A percentile compares a stretch with the other conserved stretches of the same genome.
Evolutionary conservation across 2,329 filamentous ascomycete species (phyloP).

Genomic region (Cyphellophora attinorum): DNA sequence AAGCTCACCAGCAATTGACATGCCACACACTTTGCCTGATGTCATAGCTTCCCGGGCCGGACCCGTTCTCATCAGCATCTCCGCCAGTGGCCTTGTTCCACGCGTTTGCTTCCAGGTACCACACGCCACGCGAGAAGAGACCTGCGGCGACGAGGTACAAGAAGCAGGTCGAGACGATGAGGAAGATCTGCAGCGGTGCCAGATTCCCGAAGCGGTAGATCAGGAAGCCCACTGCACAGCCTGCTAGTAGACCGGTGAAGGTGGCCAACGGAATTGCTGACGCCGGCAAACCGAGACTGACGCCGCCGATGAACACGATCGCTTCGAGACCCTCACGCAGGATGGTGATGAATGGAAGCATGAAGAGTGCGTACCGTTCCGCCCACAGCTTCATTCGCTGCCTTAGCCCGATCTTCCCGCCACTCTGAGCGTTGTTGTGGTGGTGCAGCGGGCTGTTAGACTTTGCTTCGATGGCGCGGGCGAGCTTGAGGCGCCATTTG

Average conservation of each 20-base stretch:
- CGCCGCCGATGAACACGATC: slow-evolving; percentile 76
- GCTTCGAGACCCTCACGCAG: slow-evolving; percentile 78
- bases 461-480: slow-evolving; percentile 54
- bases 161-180: slow-evolving; percentile 73
- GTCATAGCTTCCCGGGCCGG: slow-evolving; percentile 68
- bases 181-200: slow-evolving; percentile 63
- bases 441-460: slow-evolving; percentile 27
- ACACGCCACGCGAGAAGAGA: slow-evolving; percentile 67
- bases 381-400: slow-evolving; percentile 31
- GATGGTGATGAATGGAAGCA: slow-evolving; percentile 80
- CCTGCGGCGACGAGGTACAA: slow-evolving; percentile 77
- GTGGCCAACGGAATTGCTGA: slow-evolving; percentile 69
- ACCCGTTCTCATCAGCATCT: slow-evolving; percentile 52
- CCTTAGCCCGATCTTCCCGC: slow-evolving; percentile 30
- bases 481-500: slow-evolving; percentile 80
- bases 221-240: slow-evolving; percentile 57
- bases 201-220: slow-evolving; percentile 69
- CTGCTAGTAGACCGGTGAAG: slow-evolving; percentile 60
- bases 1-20: slow-evolving; percentile 60
- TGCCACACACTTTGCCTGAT: slow-evolving; percentile 74
- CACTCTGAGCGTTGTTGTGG: neutral
- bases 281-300: slow-evolving; percentile 66
- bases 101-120: slow-evolving; percentile 59
- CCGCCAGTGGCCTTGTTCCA: slow-evolving; percentile 53
- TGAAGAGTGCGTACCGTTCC: slow-evolving; percentile 78